Conservation (phyloP, 441 rosid species). For the Capsella rubella region DNA sequence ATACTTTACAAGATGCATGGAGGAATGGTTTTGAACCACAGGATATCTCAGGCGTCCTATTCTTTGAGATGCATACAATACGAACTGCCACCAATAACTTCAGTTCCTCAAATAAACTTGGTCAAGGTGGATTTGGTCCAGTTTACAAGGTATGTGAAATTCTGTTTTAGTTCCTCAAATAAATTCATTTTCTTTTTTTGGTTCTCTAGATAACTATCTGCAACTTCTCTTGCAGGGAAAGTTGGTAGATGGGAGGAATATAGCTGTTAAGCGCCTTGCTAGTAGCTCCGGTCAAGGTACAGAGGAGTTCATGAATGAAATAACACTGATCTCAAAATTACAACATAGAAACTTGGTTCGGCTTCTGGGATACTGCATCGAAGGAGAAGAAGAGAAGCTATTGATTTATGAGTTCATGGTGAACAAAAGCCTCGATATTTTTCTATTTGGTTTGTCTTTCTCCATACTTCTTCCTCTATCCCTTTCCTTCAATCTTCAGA, state of each 20-base stretch:
- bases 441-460: constrained; percentile 33
- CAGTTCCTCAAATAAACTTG: constrained; percentile 39
- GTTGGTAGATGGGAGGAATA: constrained; percentile 37
- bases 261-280: constrained; percentile 49
- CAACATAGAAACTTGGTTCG: constrained; percentile 65
- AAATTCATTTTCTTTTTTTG: background rate
- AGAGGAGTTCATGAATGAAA: constrained; percentile 55
- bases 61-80: constrained; percentile 35
- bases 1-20: constrained; percentile 28
- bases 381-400: constrained; percentile 58
- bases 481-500: background rate
- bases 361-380: constrained; percentile 57
- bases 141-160: constrained; percentile 39
- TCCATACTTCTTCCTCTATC: background rate
- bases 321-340: constrained; percentile 54
- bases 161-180: background rate
- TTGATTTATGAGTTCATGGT: constrained; percentile 59
- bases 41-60: constrained; percentile 32
- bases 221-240: constrained; percentile 36
- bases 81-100: constrained; percentile 40
- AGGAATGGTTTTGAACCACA: constrained; percentile 21
- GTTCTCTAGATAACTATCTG: background rate
- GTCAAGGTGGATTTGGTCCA: constrained; percentile 49
- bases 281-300: constrained; percentile 48
- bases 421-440: constrained; percentile 57